Evolutionary conservation across 1,284 basidiomycete genomes (phyloP).

Genomic region (Ceratobasidium sp.): DNA sequence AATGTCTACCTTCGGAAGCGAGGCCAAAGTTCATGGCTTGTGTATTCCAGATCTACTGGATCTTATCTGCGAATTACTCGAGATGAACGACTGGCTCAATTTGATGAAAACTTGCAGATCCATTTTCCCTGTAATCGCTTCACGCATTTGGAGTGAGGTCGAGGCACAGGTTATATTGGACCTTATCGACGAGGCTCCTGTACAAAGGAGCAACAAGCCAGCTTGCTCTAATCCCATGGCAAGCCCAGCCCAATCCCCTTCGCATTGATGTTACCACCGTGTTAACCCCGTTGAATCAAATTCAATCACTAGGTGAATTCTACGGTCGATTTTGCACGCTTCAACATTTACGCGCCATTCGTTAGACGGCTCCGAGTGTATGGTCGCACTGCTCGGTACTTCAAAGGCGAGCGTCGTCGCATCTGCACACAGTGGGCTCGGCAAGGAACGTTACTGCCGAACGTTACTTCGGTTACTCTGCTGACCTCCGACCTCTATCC

Average conservation of each 20-base stretch:
- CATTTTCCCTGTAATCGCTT: not conserved
- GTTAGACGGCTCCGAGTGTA: slow-evolving; percentile 20
- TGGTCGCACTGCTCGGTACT: slow-evolving; percentile 16
- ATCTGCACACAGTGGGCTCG: not conserved
- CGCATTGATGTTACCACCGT: too few relatives aligned
- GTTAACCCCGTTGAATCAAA: too few relatives aligned
- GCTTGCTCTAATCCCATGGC: too few relatives aligned
- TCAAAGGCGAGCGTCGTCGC: not conserved
- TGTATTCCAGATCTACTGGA: not conserved
- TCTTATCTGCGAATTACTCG: not conserved
- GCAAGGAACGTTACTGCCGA: slow-evolving; percentile 5
- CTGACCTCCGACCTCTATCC: slow-evolving; percentile 6
- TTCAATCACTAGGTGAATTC: not conserved
- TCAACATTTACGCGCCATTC: slow-evolving; percentile 31
- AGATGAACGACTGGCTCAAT: not conserved
- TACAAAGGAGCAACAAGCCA: too few relatives aligned
- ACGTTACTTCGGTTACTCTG: slow-evolving; percentile 16
- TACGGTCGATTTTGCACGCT: slow-evolving; percentile 14
- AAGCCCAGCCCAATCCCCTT: too few relatives aligned
- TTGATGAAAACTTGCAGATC: not conserved
- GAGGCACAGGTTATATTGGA: slow-evolving; percentile 11
- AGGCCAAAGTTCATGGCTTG: not conserved
- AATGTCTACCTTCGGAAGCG: not conserved
- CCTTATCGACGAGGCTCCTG: not conserved
- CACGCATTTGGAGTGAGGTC: slow-evolving; percentile 8